phyloP scores from a whole-genome alignment of 345 rosid species.

The Rhodomyrtus tomentosa region DNA sequence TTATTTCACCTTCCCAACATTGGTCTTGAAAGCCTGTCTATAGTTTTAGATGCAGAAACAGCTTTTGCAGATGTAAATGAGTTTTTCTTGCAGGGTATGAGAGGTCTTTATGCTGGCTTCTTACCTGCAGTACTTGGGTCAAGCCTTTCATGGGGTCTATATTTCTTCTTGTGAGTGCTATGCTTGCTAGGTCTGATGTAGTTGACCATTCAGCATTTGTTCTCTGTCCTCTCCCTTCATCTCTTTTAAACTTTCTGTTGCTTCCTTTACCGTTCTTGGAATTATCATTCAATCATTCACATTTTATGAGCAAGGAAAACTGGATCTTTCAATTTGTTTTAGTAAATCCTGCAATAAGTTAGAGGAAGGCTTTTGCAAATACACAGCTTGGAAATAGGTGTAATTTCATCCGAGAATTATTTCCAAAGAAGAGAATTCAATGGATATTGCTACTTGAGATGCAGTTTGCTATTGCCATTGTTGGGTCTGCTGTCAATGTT shows the following conservation, averaged over 20 bases:
- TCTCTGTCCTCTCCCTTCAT: not conserved
- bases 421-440: not conserved
- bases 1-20: not conserved
- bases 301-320: not conserved
- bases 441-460: not conserved
- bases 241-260: not conserved
- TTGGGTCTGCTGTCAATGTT: not conserved
- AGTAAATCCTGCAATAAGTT: not conserved
- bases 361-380: not conserved
- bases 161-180: conserved; percentile 78
- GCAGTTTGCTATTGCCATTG: not conserved
- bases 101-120: conserved; percentile 87
- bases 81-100: conserved; percentile 45
- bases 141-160: conserved; percentile 74
- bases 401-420: not conserved
- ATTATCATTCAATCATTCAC: not conserved
- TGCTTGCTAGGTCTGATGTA: not conserved
- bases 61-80: not conserved
- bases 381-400: not conserved
- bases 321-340: not conserved
- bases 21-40: not conserved
- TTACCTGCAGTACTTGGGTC: conserved; percentile 85
- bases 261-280: not conserved
- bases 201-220: not conserved
- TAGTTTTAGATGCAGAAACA: not conserved